Evolutionary conservation across 768 basidiomycete species (phyloP).

Genomic region (Holtermannia corniformis): DNA sequence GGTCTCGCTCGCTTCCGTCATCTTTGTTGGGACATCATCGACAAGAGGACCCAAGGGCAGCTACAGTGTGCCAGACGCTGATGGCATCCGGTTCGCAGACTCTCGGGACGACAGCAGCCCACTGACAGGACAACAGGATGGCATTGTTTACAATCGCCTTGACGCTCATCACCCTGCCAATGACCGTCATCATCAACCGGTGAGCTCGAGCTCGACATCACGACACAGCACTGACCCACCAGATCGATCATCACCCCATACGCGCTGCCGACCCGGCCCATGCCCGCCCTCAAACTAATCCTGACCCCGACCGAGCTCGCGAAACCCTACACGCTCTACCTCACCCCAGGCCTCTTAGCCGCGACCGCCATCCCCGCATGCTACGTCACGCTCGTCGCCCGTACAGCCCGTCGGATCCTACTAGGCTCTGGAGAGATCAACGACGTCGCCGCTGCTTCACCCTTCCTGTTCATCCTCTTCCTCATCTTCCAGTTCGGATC

Average conservation of each 20-base stretch:
- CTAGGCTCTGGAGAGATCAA: constrained; percentile 8
- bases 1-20: constrained; percentile 35
- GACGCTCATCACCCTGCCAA: constrained; percentile 35
- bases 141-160: constrained; percentile 38
- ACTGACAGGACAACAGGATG: constrained; percentile 22
- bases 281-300: constrained; percentile 31
- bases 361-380: constrained; percentile 32
- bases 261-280: constrained; percentile 28
- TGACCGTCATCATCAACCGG: constrained; percentile 41
- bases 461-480: constrained; percentile 33
- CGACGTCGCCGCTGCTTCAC: constrained; percentile 11
- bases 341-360: constrained; percentile 37
- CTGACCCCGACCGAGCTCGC: constrained; percentile 35
- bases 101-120: neutral
- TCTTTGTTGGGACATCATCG: constrained; percentile 39
- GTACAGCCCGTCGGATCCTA: constrained; percentile 25
- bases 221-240: neutral
- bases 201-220: constrained; percentile 7
- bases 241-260: constrained; percentile 42
- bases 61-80: constrained; percentile 38
- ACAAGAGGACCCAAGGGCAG: constrained; percentile 36
- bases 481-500: constrained; percentile 36
- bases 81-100: constrained; percentile 30
- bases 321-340: constrained; percentile 33
- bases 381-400: constrained; percentile 35